phyloP scores from a whole-genome alignment of 1,139 yeast species.

The Arxiozyma heterogenica region DNA sequence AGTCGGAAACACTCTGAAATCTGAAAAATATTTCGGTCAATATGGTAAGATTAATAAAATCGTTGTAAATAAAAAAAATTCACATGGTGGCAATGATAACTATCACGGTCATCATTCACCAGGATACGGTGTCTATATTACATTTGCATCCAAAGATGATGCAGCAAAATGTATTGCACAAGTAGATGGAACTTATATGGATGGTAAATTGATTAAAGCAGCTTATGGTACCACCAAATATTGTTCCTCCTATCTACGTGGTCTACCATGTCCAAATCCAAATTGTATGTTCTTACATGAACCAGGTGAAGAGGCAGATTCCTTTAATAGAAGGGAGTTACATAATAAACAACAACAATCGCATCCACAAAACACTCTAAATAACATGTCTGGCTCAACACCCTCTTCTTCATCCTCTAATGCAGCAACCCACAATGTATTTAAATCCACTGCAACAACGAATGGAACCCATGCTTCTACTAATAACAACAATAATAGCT shows the following conservation, averaged over 20 bases:
- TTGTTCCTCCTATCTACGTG: conserved; percentile 89
- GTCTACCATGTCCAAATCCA: conserved; percentile 96
- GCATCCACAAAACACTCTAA: conserved; percentile 3
- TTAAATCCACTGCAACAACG: conserved; percentile 5
- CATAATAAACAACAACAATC: conserved; percentile 36
- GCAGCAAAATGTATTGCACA: conserved; percentile 89
- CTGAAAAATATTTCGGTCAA: conserved; percentile 95
- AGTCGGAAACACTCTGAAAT: conserved; percentile 69
- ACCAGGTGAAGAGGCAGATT: conserved; percentile 98
- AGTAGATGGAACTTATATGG: conserved; percentile 89
- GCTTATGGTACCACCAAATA: conserved; percentile 98
- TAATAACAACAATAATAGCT: conserved; percentile 2
- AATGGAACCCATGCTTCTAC: conserved; percentile 12
- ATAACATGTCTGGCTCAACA: not conserved
- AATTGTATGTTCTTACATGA: conserved; percentile 98
- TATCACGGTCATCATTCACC: conserved; percentile 43
- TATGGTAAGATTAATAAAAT: conserved; percentile 93
- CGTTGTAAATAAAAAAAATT: conserved; percentile 77
- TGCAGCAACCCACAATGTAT: conserved; percentile 1
- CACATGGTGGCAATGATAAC: conserved; percentile 30
- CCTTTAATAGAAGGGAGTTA: conserved; percentile 86
- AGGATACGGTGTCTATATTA: conserved; percentile 92
- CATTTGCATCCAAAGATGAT: conserved; percentile 86
- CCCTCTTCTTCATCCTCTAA: conserved; percentile 2
- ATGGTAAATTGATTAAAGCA: conserved; percentile 78